These are phyloP conservation scores for Solanum corneliomulleri DNA, from an alignment of 257 asterid species.

Conservation along the genomic window DNA sequence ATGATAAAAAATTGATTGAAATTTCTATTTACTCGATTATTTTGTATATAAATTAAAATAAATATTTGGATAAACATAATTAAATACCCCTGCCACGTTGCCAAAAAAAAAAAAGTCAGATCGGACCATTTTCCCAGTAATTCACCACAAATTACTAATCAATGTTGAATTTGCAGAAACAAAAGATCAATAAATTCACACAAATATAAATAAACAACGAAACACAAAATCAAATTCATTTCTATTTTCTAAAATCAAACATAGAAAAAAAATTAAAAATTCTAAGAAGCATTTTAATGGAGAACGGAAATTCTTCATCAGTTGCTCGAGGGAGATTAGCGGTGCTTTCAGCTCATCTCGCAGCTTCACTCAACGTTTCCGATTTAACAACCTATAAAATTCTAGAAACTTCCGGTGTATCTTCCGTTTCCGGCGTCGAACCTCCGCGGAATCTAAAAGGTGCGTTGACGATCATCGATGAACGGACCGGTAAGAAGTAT, in stretches of 20 bases:
- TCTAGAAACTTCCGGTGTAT: slow-evolving; percentile 38
- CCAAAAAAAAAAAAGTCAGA: background rate
- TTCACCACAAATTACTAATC: background rate
- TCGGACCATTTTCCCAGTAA: background rate
- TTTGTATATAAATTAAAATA: no score
- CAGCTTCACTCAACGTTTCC: slow-evolving; percentile 32
- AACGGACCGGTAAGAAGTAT: slow-evolving; percentile 67
- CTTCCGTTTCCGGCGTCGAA: slow-evolving; percentile 27
- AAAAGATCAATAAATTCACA: background rate
- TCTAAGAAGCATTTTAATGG: slow-evolving; percentile 15
- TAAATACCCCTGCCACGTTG: background rate
- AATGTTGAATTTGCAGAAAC: background rate
- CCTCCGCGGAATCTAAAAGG: slow-evolving; percentile 70
- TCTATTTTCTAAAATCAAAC: background rate
- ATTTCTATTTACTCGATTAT: no score
- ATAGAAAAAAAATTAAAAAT: background rate
- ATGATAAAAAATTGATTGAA: no score
- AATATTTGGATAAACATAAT: background rate
- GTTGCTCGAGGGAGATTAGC: slow-evolving; percentile 79
- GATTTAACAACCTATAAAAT: slow-evolving; percentile 2
- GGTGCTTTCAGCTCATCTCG: slow-evolving; percentile 79
- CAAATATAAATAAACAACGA: background rate
- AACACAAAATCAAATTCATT: background rate
- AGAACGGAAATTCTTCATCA: slow-evolving; percentile 31
- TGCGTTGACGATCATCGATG: slow-evolving; percentile 54